Evolutionary conservation across 768 basidiomycete species (phyloP), one percentile per base, ranked within the genome.

Genomic region (Leucocoprinus sp.): DNA sequence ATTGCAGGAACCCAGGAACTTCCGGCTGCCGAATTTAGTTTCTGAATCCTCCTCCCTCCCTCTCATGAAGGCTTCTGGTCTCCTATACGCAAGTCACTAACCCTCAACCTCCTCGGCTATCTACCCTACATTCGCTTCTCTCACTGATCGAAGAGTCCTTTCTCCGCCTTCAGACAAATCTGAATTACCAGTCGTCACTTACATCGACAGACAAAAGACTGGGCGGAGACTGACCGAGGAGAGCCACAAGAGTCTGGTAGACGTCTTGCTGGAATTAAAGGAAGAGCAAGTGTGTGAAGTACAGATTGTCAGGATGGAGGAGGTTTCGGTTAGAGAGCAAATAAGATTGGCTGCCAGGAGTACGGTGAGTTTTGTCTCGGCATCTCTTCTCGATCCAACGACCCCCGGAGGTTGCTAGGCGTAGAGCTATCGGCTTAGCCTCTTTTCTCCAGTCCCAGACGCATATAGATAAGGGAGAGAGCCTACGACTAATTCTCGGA

Each of bases 141-240:
- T 24, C 3, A 51, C 56, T 1, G 29, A 57, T 29, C 37, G 51
- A 9, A 29, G n/a, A 1, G 51, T 57, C n/a, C n/a, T 54, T 27
- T 49, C 35, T 18, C 50, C 50, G 8, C 42, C 55, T 2, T 24
- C 8, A 3, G 42, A 35, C 12, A 17, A 12, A 11, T 43, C 38
- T 4, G 51, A 51, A 3, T 55, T 52, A 36, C 65, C 67, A 1
- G 28, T 67, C 0, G 65, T 68, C 39, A 79, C 78, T 2, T 85
- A 85, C 48, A 69, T 85, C 43, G 77, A 76, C 34, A 66, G 82
- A 15, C 84, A 86, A 57, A 48, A 35, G 1, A 50, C 53, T 8
- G 49, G 52, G n/a, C 46, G 51, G 26, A 54, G 55, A 22, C 46
- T 62, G n/a, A 50, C 41, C 2, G 47, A 51, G 4, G 53, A 56